Conservation (phyloP, 352 stramenopile genomes). For the Peronospora tabacina region DNA sequence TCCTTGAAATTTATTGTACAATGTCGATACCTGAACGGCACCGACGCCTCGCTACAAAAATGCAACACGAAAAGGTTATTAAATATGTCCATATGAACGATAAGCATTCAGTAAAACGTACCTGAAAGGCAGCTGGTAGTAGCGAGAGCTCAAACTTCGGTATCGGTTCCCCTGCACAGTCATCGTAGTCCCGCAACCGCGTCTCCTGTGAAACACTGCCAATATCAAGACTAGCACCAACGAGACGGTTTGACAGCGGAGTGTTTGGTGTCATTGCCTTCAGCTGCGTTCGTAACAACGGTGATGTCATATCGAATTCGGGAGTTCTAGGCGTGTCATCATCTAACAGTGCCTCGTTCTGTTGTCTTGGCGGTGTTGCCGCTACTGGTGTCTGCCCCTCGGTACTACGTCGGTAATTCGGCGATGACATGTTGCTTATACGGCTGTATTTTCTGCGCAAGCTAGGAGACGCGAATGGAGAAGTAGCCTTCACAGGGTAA, state of each 20-base stretch:
- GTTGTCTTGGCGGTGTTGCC: constrained; percentile 22
- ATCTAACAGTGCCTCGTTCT: constrained; percentile 29
- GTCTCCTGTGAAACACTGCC: constrained; percentile 63
- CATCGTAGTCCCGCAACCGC: constrained; percentile 58
- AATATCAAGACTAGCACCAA: constrained; percentile 66
- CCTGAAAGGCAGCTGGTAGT: constrained; percentile 70
- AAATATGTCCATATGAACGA: neutral
- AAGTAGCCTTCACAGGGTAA: constrained; percentile 27
- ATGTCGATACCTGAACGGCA: constrained; percentile 73
- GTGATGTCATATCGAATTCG: constrained; percentile 64
- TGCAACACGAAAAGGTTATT: constrained; percentile 8
- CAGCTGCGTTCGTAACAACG: constrained; percentile 66
- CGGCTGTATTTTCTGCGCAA: constrained; percentile 67
- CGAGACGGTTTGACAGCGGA: constrained; percentile 74
- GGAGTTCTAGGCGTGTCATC: constrained; percentile 57
- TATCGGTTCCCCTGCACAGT: constrained; percentile 53
- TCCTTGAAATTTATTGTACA: constrained; percentile 83
- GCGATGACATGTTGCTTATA: constrained; percentile 43
- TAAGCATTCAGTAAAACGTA: constrained; percentile 12
- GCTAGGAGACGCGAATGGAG: constrained; percentile 34
- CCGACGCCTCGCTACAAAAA: constrained; percentile 51
- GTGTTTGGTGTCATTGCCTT: constrained; percentile 82
- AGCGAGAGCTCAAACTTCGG: constrained; percentile 68
- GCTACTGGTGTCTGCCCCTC: constrained; percentile 10
- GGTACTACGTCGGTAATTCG: constrained; percentile 15